These are phyloP conservation scores for Collybia sordida DNA, from an alignment of 768 basidiomycete genomes.

Conservation along the genomic window DNA sequence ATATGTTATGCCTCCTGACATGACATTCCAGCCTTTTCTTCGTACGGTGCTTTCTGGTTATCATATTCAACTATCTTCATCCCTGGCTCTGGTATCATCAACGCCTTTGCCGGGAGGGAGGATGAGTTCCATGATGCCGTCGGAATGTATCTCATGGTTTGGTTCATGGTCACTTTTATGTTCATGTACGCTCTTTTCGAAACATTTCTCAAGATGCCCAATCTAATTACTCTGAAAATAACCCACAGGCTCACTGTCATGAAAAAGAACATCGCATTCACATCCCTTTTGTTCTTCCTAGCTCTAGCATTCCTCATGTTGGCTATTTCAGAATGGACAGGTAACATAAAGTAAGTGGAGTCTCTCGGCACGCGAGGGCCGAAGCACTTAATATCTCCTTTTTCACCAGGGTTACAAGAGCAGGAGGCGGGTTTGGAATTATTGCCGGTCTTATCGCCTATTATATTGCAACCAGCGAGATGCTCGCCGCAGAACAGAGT, in stretches of 20 bases:
- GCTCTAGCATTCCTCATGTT: constrained; percentile 41
- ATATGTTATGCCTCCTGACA: no score
- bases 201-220: neutral
- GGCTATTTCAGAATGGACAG: constrained; percentile 35
- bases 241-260: constrained; percentile 35
- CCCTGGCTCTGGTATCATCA: constrained; percentile 61
- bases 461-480: constrained; percentile 29
- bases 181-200: constrained; percentile 48
- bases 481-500: constrained; percentile 26
- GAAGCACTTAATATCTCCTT: no score
- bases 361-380: no score
- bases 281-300: constrained; percentile 35
- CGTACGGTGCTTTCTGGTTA: constrained; percentile 89
- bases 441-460: constrained; percentile 30
- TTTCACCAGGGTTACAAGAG: constrained; percentile 15
- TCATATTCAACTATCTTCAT: constrained; percentile 75
- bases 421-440: constrained; percentile 29
- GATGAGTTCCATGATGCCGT: constrained; percentile 52
- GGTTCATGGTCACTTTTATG: constrained; percentile 73
- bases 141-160: constrained; percentile 75
- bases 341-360: constrained; percentile 20
- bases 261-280: constrained; percentile 40
- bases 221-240: neutral
- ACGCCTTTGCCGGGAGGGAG: constrained; percentile 42
- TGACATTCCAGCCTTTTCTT: constrained; percentile 60